Conservation (phyloP, 2,329 filamentous ascomycete species). For the Aspergillus piperis region DNA sequence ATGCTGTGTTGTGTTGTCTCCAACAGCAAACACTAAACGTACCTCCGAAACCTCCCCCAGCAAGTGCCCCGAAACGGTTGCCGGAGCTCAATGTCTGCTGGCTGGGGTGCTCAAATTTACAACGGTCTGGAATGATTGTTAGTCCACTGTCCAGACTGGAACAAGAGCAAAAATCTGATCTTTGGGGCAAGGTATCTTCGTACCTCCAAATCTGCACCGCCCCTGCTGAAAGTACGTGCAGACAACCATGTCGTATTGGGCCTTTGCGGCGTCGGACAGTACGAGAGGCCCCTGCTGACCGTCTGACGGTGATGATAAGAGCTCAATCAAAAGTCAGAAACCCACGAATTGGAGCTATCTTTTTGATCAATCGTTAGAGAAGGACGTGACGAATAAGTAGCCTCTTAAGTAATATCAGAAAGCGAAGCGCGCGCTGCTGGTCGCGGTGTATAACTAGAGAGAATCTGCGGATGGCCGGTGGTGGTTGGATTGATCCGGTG, state of each 20-base stretch:
- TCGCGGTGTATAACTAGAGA: too few relatives aligned
- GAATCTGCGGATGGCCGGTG: neutral
- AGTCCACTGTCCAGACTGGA: slow-evolving; percentile 14
- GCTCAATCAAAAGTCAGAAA: neutral
- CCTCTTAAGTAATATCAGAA: neutral
- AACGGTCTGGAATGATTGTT: slow-evolving; percentile 51
- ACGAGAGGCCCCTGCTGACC: neutral
- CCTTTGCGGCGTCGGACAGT: neutral
- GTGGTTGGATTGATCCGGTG: slow-evolving; percentile 13
- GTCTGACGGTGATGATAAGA: neutral
- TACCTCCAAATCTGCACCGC: slow-evolving; percentile 66
- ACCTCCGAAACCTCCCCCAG: slow-evolving; percentile 42
- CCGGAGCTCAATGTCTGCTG: slow-evolving; percentile 40
- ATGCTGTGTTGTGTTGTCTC: neutral
- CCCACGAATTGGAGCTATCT: neutral
- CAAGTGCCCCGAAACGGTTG: slow-evolving; percentile 62
- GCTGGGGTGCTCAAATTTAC: slow-evolving; percentile 61
- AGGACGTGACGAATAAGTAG: neutral
- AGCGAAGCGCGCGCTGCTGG: neutral
- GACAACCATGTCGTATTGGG: slow-evolving; percentile 44
- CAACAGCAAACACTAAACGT: slow-evolving; percentile 21
- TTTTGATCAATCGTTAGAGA: neutral
- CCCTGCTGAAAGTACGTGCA: slow-evolving; percentile 68
- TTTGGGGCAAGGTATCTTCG: slow-evolving; percentile 17
- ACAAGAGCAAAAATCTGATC: slow-evolving; percentile 1